Percentiles rank a stretch among this genome's conserved stretches.
Evolutionary conservation across 129 eudicot species (phyloP).

Genomic region (Flaveria bidentis): DNA sequence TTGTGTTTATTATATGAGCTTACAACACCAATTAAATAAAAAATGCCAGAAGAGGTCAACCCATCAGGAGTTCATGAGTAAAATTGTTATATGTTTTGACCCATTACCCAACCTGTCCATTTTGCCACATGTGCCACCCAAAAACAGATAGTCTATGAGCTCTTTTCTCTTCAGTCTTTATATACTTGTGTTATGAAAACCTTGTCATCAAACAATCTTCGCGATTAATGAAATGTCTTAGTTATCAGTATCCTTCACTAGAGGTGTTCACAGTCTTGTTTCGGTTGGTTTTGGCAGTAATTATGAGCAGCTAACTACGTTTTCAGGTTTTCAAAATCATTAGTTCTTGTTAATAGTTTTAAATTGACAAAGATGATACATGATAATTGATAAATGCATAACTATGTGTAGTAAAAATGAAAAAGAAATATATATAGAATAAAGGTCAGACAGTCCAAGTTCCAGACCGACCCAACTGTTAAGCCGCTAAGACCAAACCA

Average conservation of each 20-base stretch:
- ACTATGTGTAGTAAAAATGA: too few species aligned
- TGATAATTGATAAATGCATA: too few species aligned
- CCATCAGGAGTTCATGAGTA: too few species aligned
- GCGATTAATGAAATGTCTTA: not conserved
- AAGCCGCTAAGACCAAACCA: not conserved
- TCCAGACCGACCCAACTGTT: not conserved
- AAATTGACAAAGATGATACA: not conserved
- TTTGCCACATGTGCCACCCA: not conserved
- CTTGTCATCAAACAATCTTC: conserved; percentile 2
- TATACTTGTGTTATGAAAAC: not conserved
- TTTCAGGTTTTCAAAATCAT: not conserved
- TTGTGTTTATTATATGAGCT: not conserved
- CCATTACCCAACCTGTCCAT: not conserved
- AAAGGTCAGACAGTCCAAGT: not conserved
- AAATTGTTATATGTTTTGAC: not conserved
- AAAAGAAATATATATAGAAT: too few species aligned
- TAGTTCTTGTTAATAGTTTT: not conserved
- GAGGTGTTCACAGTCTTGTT: not conserved
- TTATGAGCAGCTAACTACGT: not conserved
- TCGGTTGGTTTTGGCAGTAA: not conserved
- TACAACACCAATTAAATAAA: not conserved
- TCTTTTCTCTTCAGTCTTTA: not conserved
- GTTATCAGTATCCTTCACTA: not conserved
- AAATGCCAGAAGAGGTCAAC: not conserved
- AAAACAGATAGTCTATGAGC: not conserved